Conservation (phyloP, 805 yeast species). For the Wickerhamomyces queroliae region DNA sequence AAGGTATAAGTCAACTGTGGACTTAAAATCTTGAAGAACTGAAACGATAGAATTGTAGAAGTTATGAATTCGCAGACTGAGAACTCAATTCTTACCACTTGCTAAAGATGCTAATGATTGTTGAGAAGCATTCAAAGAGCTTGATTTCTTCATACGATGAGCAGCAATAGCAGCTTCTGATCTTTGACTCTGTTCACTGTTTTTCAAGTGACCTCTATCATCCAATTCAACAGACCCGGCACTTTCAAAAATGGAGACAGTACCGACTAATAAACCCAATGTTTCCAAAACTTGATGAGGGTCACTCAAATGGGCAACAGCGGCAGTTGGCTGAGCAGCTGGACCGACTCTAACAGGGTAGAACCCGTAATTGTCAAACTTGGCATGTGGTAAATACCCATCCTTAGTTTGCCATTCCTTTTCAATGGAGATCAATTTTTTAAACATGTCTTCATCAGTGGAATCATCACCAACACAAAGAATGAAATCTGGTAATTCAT, state of each 20-base stretch:
- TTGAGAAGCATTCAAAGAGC: constrained; percentile 2
- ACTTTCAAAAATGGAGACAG: constrained; percentile 70
- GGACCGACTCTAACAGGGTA: constrained; percentile 92
- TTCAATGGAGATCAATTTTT: constrained; percentile 62
- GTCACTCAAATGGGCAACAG: constrained; percentile 78
- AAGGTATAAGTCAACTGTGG: too few species aligned
- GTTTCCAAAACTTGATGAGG: constrained; percentile 84
- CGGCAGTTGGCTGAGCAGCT: constrained; percentile 78
- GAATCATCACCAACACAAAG: constrained; percentile 93
- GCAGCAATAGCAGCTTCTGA: constrained; percentile 24
- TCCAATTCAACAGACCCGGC: constrained; percentile 73
- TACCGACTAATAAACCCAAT: constrained; percentile 73
- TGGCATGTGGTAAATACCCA: constrained; percentile 33
- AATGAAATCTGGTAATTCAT: constrained; percentile 72
- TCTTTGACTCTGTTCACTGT: constrained; percentile 33
- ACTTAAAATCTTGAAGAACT: too few species aligned
- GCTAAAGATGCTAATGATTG: background rate
- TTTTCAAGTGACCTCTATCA: constrained; percentile 64
- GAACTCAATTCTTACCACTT: too few species aligned
- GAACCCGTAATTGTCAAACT: constrained; percentile 53
- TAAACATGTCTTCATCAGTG: constrained; percentile 98
- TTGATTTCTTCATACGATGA: constrained; percentile 13
- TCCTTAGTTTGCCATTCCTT: constrained; percentile 39
- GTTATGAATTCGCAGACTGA: too few species aligned
- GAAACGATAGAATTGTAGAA: too few species aligned